Evolutionary conservation across 257 asterid genomes (phyloP), one percentile per base, ranked within the genome.

Genomic region (Agastache rugosa): DNA sequence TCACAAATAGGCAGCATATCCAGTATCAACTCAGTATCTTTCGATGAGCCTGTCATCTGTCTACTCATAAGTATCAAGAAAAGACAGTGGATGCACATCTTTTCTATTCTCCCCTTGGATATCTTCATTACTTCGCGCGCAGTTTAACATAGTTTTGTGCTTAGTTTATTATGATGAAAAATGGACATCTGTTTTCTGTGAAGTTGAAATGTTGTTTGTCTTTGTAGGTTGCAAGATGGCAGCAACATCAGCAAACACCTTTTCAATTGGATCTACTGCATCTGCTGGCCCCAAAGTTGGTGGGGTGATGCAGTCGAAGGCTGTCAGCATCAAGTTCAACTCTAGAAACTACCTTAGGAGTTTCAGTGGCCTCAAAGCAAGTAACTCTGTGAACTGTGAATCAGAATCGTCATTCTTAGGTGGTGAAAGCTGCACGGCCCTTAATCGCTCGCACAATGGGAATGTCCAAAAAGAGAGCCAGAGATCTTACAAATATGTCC

Each of bases 141-240:
- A 8, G 22, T 55, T 44, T n/a, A 55, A 41, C 54, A 11, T 41
- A 11, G 35, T 48, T 41, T 23, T 8, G n/a, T 39, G 37, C 37
- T 16, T 22, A 60, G 35, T 14, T 69, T 27, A 12, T 17, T 42
- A 17, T 56, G 41, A 55, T 42, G 48, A 58, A 8, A 39, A 39
- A 27, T 27, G 69, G 7, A 47, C 8, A 10, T 75, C 34, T 8
- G 1, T 29, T 2, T 51, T 4, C 39, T 60, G 54, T 31, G 50
- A 10, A 23, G 44, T 69, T 25, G 8, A 35, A 27, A 15, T 22
- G 22, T 25, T 64, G 27, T 9, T 55, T 63, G 66, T 1, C 67
- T 50, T 63, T 80, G 82, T 85, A 89, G 96, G 80, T 83, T 74
- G 72, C 23, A 68, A 78, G 76, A 91, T 89, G 97, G 96, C 96